A percentile compares a stretch with the other conserved stretches of the same genome.
These are phyloP conservation scores for Fusarium domesticum DNA, from an alignment of 2,329 filamentous ascomycete species.

Conservation along the genomic window DNA sequence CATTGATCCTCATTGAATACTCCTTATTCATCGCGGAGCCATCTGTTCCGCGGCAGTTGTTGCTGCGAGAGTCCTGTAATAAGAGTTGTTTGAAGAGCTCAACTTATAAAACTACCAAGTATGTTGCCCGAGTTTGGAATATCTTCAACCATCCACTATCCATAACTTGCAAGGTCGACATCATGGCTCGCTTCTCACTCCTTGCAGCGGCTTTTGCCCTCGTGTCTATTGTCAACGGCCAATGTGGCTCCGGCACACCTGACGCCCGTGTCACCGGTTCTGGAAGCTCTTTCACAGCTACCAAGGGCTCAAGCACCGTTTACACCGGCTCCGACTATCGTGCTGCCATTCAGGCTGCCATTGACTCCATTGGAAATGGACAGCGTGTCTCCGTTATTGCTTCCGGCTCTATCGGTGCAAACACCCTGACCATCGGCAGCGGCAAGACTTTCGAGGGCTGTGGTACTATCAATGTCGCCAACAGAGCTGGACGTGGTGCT, in stretches of 20 bases:
- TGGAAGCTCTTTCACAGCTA: conserved; percentile 43
- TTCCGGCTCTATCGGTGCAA: conserved; percentile 53
- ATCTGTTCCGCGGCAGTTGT: not conserved
- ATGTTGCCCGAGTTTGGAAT: too few relatives aligned
- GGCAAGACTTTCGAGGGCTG: conserved; percentile 59
- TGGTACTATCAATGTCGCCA: conserved; percentile 50
- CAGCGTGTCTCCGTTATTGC: conserved; percentile 54
- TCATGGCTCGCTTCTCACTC: conserved; percentile 37
- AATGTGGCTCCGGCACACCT: conserved; percentile 48
- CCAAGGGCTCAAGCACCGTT: conserved; percentile 41
- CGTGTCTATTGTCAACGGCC: conserved; percentile 36
- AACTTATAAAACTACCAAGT: too few relatives aligned
- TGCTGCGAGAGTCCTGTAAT: not conserved
- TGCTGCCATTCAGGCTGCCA: conserved; percentile 51
- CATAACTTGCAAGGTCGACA: too few relatives aligned
- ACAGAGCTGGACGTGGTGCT: conserved; percentile 45
- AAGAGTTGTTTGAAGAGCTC: not conserved
- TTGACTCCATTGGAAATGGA: conserved; percentile 50
- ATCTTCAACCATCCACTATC: too few relatives aligned
- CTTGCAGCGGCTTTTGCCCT: conserved; percentile 43
- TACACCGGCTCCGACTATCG: conserved; percentile 54
- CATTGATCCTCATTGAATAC: too few relatives aligned
- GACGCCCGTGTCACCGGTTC: conserved; percentile 48
- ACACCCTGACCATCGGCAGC: conserved; percentile 47
- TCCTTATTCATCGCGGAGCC: not conserved